phyloP scores from a whole-genome alignment of 768 basidiomycete genomes.

The Kwoniella mangroviensis region DNA sequence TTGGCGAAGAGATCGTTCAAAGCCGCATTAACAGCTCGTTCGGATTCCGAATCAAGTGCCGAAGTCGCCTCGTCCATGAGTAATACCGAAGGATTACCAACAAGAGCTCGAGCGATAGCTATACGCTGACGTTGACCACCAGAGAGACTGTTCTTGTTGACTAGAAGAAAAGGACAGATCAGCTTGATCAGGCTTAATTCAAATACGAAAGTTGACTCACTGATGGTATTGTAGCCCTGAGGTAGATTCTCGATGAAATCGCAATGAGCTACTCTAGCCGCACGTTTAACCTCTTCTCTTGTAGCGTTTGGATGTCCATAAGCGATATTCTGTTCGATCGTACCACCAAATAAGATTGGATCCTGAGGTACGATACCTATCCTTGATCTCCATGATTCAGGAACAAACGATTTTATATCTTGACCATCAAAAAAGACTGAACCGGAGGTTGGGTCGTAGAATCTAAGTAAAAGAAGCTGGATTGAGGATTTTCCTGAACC shows the following conservation, averaged over 20 bases:
- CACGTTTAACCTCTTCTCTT: slow-evolving; percentile 78
- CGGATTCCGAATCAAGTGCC: slow-evolving; percentile 45
- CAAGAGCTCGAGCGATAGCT: slow-evolving; percentile 85
- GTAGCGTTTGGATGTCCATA: slow-evolving; percentile 73
- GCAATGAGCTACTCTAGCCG: slow-evolving; percentile 88
- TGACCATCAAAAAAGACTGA: slow-evolving; percentile 81
- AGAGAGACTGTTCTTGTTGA: slow-evolving; percentile 65
- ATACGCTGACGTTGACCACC: slow-evolving; percentile 63
- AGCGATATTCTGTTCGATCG: slow-evolving; percentile 90
- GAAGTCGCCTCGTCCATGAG: slow-evolving; percentile 84
- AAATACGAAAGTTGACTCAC: slow-evolving; percentile 77
- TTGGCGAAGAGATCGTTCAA: slow-evolving; percentile 81
- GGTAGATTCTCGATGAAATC: slow-evolving; percentile 93
- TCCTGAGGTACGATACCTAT: slow-evolving; percentile 95
- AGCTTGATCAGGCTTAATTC: no score
- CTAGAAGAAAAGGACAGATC: slow-evolving; percentile 62
- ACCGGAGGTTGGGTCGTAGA: slow-evolving; percentile 82
- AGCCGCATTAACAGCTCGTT: slow-evolving; percentile 73
- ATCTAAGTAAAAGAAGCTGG: slow-evolving; percentile 82
- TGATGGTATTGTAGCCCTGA: slow-evolving; percentile 87
- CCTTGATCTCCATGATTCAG: slow-evolving; percentile 79
- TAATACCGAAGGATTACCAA: slow-evolving; percentile 85
- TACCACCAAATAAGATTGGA: slow-evolving; percentile 85
- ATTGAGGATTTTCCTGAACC: slow-evolving; percentile 93
- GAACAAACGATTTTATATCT: slow-evolving; percentile 84